These are phyloP conservation scores for Tremella fuciformis DNA, from an alignment of 768 basidiomycete genomes.

Conservation along the genomic window DNA sequence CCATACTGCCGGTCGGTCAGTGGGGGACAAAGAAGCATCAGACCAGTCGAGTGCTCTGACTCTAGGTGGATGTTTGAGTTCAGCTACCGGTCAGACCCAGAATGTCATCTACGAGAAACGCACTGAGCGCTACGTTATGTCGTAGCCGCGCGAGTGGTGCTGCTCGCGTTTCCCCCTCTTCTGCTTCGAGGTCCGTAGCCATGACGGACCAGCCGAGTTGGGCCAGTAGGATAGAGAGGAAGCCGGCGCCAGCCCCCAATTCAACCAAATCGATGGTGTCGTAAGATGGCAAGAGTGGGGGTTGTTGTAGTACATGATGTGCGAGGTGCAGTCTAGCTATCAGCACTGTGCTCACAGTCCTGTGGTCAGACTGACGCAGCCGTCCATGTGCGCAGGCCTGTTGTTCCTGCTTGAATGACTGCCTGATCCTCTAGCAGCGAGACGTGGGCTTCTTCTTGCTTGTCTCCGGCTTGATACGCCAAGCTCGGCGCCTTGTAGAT, in stretches of 20 bases:
- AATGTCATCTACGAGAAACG: conserved; percentile 10
- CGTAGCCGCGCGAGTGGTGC: conserved; percentile 31
- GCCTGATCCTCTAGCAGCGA: conserved; percentile 49
- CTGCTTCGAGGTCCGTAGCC: conserved; percentile 36
- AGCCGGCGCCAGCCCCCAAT: conserved; percentile 48
- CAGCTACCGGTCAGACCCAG: conserved; percentile 11
- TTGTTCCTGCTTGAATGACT: conserved; percentile 48
- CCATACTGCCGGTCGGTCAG: conserved; percentile 24
- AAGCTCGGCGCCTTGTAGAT: conserved; percentile 33
- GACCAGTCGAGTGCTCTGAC: conserved; percentile 38
- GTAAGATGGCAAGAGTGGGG: neutral
- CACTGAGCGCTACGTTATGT: conserved; percentile 35
- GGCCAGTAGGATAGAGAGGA: conserved; percentile 42
- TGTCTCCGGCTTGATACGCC: neutral
- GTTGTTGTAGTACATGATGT: conserved; percentile 33
- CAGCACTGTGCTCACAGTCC: neutral
- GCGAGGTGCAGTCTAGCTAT: conserved; percentile 32
- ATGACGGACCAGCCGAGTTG: conserved; percentile 33
- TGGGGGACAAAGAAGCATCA: conserved; percentile 17
- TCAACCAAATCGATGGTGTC: conserved; percentile 27
- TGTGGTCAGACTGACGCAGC: conserved; percentile 15
- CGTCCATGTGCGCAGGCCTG: conserved; percentile 50
- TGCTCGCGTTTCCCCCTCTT: conserved; percentile 9
- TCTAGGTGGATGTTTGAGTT: neutral
- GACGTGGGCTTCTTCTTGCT: conserved; percentile 25